Evolutionary conservation across 2,329 filamentous ascomycete species (phyloP), one percentile per base, ranked within the genome.

Genomic region (Aspergillus cejpii): DNA sequence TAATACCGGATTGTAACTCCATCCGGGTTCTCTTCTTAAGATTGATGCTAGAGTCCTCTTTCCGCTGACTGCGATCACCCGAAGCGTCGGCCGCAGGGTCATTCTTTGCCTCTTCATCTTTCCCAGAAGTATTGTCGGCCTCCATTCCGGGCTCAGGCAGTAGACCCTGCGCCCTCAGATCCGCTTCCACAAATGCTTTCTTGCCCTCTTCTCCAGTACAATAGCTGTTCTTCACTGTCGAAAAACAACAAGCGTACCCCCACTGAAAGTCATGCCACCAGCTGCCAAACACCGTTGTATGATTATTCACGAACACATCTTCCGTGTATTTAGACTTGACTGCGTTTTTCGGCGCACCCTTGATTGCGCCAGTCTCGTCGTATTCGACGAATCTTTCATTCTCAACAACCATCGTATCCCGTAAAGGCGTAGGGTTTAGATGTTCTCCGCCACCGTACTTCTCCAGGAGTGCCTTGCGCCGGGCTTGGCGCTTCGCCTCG

Each of bases 221-320:
- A 61, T 97, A 98, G 60, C 89, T 95, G 68, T 98, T 97, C 70
- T 94, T 96, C 51, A 94, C 80, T 17, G 82, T 84, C 0, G 89
- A 95, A 64, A 94, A 89, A 72, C 92, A 98, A 67, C 92, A 98
- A 17, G 86, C 79, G 67, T 95, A 98, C 1, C 92, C 92, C 92
- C 92, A 98, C 67, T 84, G 79, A 70, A 96, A 97, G 61, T 87
- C 83, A 42, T 82, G 80, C 92, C 92, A 98, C 92, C 92, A 98
- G 60, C 89, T 95, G 39, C 92, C 92, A 87, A 89, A 98, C 2
- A 95, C 84, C 0, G 85, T 84, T 2, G 81, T 88, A 69, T 98
- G 92, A 61, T 98, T 98, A 72, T 94, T 91, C 64, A 85, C 78
- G 43, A 85, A 72, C 0, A 96, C 76, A 59, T 98, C 88, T 62